Conservation (phyloP, 805 yeast species). For the Hanseniaspora clermontiae region DNA sequence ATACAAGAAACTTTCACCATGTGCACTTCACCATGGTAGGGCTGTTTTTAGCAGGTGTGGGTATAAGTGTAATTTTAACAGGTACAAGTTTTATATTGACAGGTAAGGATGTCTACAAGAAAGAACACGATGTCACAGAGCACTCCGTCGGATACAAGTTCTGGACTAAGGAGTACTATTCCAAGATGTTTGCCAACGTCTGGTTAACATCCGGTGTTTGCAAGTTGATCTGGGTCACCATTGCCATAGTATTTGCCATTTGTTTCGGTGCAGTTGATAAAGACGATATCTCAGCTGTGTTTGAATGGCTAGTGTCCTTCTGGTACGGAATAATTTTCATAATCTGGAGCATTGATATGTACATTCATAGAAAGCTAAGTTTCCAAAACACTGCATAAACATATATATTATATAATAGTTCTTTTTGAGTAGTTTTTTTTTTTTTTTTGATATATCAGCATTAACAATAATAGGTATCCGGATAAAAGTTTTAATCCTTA, state of each 20-base stretch:
- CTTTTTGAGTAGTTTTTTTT: too few species aligned
- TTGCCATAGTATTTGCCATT: slow-evolving; percentile 56
- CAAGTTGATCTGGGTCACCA: slow-evolving; percentile 52
- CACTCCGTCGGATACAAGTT: slow-evolving; percentile 15
- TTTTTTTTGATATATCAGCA: not conserved
- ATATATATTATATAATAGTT: not conserved
- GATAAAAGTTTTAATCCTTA: not conserved
- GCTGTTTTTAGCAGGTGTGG: slow-evolving; percentile 56
- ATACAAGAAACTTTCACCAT: slow-evolving; percentile 42
- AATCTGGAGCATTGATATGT: slow-evolving; percentile 55
- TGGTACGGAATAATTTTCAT: slow-evolving; percentile 64
- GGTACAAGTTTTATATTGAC: slow-evolving; percentile 35
- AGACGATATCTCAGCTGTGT: slow-evolving; percentile 44
- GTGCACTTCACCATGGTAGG: slow-evolving; percentile 59
- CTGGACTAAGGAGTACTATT: slow-evolving; percentile 13
- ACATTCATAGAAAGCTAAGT: slow-evolving; percentile 17
- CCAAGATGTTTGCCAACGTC: slow-evolving; percentile 33
- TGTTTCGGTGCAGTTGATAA: slow-evolving; percentile 43
- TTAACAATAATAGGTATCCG: not conserved
- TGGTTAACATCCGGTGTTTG: slow-evolving; percentile 38
- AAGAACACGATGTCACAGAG: slow-evolving; percentile 17
- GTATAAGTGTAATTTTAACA: slow-evolving; percentile 38
- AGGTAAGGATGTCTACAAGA: slow-evolving; percentile 31
- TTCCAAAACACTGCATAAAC: slow-evolving; percentile 3
- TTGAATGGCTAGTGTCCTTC: slow-evolving; percentile 83